These are phyloP conservation scores for Exophiala spinifera DNA, from an alignment of 2,329 filamentous ascomycete species.

Conservation along the genomic window DNA sequence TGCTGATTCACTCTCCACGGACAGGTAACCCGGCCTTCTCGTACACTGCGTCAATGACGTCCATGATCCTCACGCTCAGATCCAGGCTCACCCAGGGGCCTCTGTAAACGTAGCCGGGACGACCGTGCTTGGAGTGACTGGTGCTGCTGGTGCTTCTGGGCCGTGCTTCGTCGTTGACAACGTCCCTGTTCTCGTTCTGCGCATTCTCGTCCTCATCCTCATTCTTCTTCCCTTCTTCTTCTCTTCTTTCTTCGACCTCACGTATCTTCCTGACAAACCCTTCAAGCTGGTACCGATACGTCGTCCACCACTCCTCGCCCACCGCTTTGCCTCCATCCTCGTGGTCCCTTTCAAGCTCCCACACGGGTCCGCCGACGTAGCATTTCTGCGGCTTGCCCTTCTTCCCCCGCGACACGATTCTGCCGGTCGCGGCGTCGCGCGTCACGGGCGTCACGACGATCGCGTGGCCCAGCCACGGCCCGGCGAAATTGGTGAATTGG, in stretches of 20 bases:
- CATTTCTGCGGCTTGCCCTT: neutral
- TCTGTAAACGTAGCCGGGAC: neutral
- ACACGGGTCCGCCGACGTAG: conserved; percentile 7
- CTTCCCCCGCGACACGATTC: neutral
- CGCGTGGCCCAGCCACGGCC: conserved; percentile 1
- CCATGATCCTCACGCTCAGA: conserved; percentile 47
- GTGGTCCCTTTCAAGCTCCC: neutral
- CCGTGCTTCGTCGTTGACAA: no score
- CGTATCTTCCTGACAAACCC: conserved; percentile 48
- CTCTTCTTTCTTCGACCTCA: conserved; percentile 33
- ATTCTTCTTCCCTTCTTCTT: conserved; percentile 43
- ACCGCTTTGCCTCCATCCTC: conserved; percentile 25
- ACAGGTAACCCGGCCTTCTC: conserved; percentile 35
- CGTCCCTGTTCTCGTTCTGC: no score
- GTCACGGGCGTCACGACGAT: conserved; percentile 8
- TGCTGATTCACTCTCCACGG: neutral
- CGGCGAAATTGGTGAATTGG: conserved; percentile 6
- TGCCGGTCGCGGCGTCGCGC: neutral
- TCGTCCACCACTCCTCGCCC: conserved; percentile 41
- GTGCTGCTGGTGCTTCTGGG: neutral
- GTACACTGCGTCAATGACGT: conserved; percentile 49
- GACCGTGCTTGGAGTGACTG: neutral
- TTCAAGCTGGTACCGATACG: conserved; percentile 49
- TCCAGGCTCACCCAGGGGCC: conserved; percentile 40
- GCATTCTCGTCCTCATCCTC: conserved; percentile 32